Conservation (phyloP, 352 stramenopile species). For the Globisporangium camurandrum region DNA sequence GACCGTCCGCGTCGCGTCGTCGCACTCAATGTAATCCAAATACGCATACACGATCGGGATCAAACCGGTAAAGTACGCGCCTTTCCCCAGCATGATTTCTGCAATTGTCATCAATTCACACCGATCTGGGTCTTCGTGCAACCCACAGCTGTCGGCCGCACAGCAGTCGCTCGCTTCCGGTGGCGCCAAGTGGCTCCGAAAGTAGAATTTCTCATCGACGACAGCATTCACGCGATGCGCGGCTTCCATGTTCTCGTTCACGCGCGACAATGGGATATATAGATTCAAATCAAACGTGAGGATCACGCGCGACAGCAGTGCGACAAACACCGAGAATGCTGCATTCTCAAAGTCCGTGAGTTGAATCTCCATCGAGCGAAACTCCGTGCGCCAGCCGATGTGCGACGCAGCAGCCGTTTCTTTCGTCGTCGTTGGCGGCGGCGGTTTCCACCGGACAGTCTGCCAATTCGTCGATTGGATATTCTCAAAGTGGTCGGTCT, state of each 20-base stretch:
- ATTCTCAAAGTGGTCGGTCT: constrained; percentile 98
- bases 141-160: constrained; percentile 19
- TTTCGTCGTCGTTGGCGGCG: constrained; percentile 81
- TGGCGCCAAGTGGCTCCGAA: constrained; percentile 93
- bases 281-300: constrained; percentile 99
- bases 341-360: constrained; percentile 99
- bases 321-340: constrained; percentile 98
- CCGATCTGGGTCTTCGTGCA: constrained; percentile 59
- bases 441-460: constrained; percentile 99
- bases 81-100: constrained; percentile 96
- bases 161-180: constrained; percentile 66
- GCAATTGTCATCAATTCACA: constrained; percentile 96
- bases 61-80: constrained; percentile 94
- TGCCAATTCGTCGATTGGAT: constrained; percentile 99
- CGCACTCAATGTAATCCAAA: constrained; percentile 96
- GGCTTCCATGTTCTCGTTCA: constrained; percentile 98
- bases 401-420: constrained; percentile 26
- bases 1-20: constrained; percentile 81
- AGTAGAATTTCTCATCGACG: constrained; percentile 96
- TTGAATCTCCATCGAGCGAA: constrained; percentile 99
- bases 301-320: constrained; percentile 96
- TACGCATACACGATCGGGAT: constrained; percentile 97
- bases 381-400: constrained; percentile 87
- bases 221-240: constrained; percentile 94
- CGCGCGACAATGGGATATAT: constrained; percentile 97